phyloP scores from a whole-genome alignment of 2,329 filamentous ascomycete genomes.

The Metarhizium humberi region DNA sequence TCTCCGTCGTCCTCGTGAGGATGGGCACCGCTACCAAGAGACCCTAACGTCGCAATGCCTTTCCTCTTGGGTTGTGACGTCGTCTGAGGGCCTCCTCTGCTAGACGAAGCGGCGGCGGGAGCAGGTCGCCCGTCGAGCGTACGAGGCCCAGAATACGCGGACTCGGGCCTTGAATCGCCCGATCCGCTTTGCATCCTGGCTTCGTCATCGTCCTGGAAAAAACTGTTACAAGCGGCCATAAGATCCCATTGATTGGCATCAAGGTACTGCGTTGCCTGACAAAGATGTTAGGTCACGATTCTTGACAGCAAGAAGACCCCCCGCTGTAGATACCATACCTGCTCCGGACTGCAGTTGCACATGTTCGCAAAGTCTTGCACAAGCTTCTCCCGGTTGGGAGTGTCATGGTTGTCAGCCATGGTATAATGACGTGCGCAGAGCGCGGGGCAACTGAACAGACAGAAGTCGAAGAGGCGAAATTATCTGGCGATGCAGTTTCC shows the following conservation, averaged over 20 bases:
- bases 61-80: conserved; percentile 40
- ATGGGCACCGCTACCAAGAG: conserved; percentile 37
- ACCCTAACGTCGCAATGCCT: conserved; percentile 52
- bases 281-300: neutral
- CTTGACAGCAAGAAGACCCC: no score
- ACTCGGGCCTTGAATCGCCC: conserved; percentile 9
- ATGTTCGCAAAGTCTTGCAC: conserved; percentile 5
- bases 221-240: conserved; percentile 50
- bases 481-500: no score
- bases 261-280: conserved; percentile 59
- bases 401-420: conserved; percentile 1
- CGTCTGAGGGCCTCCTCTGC: conserved; percentile 22
- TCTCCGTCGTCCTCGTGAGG: conserved; percentile 48
- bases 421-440: neutral
- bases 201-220: conserved; percentile 49
- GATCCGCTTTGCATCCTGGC: conserved; percentile 26
- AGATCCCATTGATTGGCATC: conserved; percentile 58
- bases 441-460: neutral
- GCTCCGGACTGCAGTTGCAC: conserved; percentile 4
- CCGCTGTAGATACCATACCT: neutral
- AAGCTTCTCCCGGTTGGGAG: conserved; percentile 4
- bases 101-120: conserved; percentile 25
- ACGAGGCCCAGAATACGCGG: conserved; percentile 49
- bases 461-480: neutral
- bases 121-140: conserved; percentile 55